phyloP scores from a whole-genome alignment of 2,329 filamentous ascomycete genomes.

The Raffaelea ambrosiae region DNA sequence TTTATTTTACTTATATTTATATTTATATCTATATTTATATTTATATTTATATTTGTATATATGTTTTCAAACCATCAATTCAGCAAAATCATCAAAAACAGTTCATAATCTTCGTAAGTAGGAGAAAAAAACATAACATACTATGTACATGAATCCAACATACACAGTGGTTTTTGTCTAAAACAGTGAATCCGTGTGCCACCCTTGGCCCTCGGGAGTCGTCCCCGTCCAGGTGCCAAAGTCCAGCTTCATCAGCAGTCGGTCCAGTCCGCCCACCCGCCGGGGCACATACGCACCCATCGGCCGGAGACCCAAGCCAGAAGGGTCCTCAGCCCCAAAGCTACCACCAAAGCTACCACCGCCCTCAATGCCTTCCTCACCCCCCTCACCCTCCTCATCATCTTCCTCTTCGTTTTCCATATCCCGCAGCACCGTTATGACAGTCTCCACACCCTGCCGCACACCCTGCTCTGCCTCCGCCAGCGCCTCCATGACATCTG shows the following conservation, averaged over 20 bases:
- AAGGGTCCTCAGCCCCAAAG: conserved; percentile 20
- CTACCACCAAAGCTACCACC: conserved; percentile 25
- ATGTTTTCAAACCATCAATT: too few species aligned
- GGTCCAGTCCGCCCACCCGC: conserved; percentile 71
- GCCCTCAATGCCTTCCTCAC: conserved; percentile 14
- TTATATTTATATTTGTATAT: too few species aligned
- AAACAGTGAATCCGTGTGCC: background rate
- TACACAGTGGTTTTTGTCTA: background rate
- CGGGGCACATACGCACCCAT: conserved; percentile 56
- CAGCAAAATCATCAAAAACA: too few species aligned
- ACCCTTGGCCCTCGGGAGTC: conserved; percentile 21
- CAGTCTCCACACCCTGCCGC: conserved; percentile 57
- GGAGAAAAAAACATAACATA: background rate
- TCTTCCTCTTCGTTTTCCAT: conserved; percentile 27
- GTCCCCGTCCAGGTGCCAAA: conserved; percentile 44
- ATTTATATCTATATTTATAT: too few species aligned
- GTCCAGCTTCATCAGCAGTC: conserved; percentile 86
- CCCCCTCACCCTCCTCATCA: conserved; percentile 23
- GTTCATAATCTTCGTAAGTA: too few species aligned
- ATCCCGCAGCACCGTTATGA: conserved; percentile 49
- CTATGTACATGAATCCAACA: too few species aligned
- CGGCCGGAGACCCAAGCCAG: conserved; percentile 23
- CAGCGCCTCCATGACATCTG: conserved; percentile 56
- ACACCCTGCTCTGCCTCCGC: conserved; percentile 55
- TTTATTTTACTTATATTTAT: too few species aligned